Evolutionary conservation across 2,329 filamentous ascomycete genomes (phyloP).

Genomic region (Fusarium lyarnte): DNA sequence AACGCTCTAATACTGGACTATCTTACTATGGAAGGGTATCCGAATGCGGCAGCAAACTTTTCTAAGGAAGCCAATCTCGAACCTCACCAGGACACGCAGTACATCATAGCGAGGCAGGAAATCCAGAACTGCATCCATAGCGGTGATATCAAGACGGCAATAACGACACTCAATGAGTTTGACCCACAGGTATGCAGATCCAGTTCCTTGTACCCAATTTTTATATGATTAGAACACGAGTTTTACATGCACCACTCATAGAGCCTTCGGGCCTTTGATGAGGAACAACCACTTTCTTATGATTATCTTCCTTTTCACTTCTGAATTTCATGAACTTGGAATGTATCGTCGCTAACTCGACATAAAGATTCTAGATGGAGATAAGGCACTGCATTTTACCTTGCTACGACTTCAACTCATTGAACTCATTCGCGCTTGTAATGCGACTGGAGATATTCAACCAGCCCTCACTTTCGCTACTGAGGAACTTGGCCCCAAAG

Average conservation of each 20-base stretch:
- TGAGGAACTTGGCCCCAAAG: conserved; percentile 85
- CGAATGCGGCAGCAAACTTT: conserved; percentile 91
- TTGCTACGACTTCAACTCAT: conserved; percentile 91
- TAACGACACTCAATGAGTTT: conserved; percentile 87
- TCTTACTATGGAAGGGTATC: conserved; percentile 93
- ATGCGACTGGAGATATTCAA: conserved; percentile 75
- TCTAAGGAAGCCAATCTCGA: conserved; percentile 91
- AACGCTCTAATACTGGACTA: conserved; percentile 97
- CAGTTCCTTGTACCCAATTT: conserved; percentile 48
- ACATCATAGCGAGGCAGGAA: conserved; percentile 80
- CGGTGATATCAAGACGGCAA: conserved; percentile 86
- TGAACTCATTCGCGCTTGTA: conserved; percentile 86
- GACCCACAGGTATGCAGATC: conserved; percentile 82
- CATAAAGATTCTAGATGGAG: conserved; percentile 81
- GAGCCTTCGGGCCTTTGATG: conserved; percentile 87
- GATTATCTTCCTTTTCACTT: conserved; percentile 38
- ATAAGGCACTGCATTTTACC: conserved; percentile 87
- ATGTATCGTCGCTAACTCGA: conserved; percentile 17
- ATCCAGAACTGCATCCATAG: conserved; percentile 87
- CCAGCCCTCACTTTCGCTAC: conserved; percentile 89
- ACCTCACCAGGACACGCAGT: conserved; percentile 75
- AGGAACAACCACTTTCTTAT: conserved; percentile 75
- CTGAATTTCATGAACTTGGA: background rate
- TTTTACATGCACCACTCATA: conserved; percentile 99
- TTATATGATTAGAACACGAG: conserved; percentile 86